phyloP scores from a whole-genome alignment of 345 rosid genomes.

The Psidium guajava region DNA sequence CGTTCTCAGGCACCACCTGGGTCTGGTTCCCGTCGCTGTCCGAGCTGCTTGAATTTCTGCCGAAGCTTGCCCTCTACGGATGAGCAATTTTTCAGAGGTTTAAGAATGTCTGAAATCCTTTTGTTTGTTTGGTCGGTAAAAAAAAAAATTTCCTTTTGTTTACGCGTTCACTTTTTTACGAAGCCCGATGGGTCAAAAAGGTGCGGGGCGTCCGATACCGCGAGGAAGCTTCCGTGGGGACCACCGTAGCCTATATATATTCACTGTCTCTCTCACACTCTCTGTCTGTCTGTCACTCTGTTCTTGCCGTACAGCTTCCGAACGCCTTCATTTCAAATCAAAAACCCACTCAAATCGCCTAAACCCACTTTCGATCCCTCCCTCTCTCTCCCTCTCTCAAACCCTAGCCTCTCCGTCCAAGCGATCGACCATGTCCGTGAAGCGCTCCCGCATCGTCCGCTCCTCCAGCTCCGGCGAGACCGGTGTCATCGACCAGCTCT shows the following conservation, averaged over 20 bases:
- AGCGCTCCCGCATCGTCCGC: conserved; percentile 17
- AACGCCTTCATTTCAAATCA: neutral
- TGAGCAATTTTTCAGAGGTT: too few species aligned
- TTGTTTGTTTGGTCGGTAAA: too few species aligned
- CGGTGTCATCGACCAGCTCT: neutral
- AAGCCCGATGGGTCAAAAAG: neutral
- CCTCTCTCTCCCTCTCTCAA: neutral
- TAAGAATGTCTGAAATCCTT: too few species aligned
- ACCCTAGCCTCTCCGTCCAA: neutral
- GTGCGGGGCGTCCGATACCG: neutral
- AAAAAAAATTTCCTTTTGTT: too few species aligned
- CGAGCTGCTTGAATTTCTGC: too few species aligned
- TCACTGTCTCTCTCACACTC: neutral
- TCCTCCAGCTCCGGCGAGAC: conserved; percentile 9
- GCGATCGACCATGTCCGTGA: conserved; percentile 14
- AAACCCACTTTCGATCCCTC: neutral
- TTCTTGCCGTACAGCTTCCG: neutral
- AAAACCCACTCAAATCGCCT: neutral
- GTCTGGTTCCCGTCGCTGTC: too few species aligned
- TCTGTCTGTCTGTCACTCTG: neutral
- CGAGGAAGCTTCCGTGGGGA: neutral
- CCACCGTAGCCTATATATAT: conserved; percentile 17
- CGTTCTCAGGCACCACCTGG: too few species aligned
- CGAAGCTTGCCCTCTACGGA: too few species aligned
- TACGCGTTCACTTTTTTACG: neutral